These are phyloP conservation scores for Rubroshorea leprosula DNA, from an alignment of 345 rosid species.

Conservation along the genomic window DNA sequence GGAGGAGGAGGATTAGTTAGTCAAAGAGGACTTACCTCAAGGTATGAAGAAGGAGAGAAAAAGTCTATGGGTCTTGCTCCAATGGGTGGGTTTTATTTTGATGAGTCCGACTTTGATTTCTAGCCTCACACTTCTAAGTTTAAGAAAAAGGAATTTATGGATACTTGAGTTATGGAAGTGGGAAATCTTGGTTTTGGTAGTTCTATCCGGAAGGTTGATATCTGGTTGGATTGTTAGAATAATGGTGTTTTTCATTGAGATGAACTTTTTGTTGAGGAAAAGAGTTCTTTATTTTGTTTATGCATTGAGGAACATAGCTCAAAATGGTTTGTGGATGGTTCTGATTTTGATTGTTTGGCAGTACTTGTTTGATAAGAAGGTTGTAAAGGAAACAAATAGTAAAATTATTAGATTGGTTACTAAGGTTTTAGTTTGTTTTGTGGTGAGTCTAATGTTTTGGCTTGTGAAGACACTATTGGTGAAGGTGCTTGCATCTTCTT, in stretches of 20 bases:
- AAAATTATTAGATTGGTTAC: conserved; percentile 42
- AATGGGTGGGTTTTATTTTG: conserved; percentile 61
- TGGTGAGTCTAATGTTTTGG: conserved; percentile 72
- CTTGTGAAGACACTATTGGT: conserved; percentile 71
- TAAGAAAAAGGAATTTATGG: conserved; percentile 35
- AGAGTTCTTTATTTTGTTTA: conserved; percentile 83
- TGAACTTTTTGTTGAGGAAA: conserved; percentile 70
- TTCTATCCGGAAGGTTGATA: conserved; percentile 79
- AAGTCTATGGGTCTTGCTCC: conserved; percentile 37
- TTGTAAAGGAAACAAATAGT: conserved; percentile 37
- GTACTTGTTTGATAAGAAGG: conserved; percentile 61
- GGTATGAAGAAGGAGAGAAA: conserved; percentile 46
- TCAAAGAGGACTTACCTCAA: conserved; percentile 73
- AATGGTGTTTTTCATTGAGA: conserved; percentile 59
- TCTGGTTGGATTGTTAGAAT: conserved; percentile 78
- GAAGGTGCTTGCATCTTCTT: conserved; percentile 87
- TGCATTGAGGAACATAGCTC: conserved; percentile 67
- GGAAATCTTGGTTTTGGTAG: conserved; percentile 67
- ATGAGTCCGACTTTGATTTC: conserved; percentile 50
- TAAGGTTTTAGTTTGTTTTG: conserved; percentile 59
- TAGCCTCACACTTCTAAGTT: conserved; percentile 35
- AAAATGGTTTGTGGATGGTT: conserved; percentile 86
- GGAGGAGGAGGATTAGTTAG: conserved; percentile 71
- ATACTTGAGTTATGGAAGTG: conserved; percentile 76
- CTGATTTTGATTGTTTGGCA: conserved; percentile 79